Conservation (phyloP, 2,329 filamentous ascomycete genomes). For the Penicillium oxalicum region DNA sequence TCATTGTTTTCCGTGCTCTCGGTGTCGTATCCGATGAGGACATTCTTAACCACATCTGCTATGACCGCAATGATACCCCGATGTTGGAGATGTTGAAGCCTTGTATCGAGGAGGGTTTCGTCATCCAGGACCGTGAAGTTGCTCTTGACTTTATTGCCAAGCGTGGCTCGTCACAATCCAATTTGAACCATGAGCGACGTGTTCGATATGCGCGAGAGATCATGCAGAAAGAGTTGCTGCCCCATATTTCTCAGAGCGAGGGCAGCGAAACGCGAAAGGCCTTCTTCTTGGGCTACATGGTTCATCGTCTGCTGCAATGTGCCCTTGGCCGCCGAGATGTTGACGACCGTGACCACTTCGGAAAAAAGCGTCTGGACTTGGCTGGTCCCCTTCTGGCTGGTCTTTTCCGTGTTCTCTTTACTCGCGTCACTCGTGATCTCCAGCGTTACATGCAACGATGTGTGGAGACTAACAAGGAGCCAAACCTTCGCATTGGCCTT, state of each 20-base stretch:
- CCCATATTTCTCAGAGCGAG: slow-evolving; percentile 91
- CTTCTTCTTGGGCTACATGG: slow-evolving; percentile 98
- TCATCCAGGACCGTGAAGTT: slow-evolving; percentile 90
- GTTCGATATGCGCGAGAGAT: slow-evolving; percentile 89
- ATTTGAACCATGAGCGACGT: slow-evolving; percentile 76
- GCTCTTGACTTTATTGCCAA: slow-evolving; percentile 94
- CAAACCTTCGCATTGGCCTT: slow-evolving; percentile 84
- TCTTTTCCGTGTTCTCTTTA: slow-evolving; percentile 86
- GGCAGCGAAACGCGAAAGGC: slow-evolving; percentile 94
- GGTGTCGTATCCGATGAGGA: slow-evolving; percentile 97
- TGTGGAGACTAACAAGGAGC: slow-evolving; percentile 81
- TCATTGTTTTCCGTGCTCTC: slow-evolving; percentile 89
- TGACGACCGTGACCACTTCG: slow-evolving; percentile 97
- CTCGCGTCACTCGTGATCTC: slow-evolving; percentile 84
- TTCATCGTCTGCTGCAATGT: slow-evolving; percentile 89
- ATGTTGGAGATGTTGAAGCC: slow-evolving; percentile 98
- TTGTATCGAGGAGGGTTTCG: slow-evolving; percentile 93
- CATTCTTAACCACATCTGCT: slow-evolving; percentile 96
- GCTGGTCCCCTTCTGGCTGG: slow-evolving; percentile 93
- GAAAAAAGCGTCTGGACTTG: slow-evolving; percentile 95
- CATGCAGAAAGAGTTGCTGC: slow-evolving; percentile 91
- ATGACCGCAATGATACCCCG: slow-evolving; percentile 87
- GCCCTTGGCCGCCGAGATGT: slow-evolving; percentile 87
- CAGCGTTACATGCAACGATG: slow-evolving; percentile 87
- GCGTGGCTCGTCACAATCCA: slow-evolving; percentile 67